Evolutionary conservation across 1,139 yeast genomes (phyloP), one percentile per base, ranked within the genome.

Genomic region (Scheffersomyces insectosa): DNA sequence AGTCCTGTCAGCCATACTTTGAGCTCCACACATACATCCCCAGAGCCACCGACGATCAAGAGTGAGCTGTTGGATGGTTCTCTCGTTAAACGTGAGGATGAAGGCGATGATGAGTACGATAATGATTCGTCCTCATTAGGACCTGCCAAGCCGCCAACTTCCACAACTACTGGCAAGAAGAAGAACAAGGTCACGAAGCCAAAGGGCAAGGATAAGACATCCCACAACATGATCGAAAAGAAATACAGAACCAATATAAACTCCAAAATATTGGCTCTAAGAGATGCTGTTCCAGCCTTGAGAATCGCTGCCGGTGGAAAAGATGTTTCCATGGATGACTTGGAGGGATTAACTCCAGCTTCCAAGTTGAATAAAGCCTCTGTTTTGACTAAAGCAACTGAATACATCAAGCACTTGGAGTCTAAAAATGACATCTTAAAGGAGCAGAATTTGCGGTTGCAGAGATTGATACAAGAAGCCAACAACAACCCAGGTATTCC

Each of bases 331-430:
- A 51, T 72, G 33, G 70, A 73, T 8, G 85, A 84, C 49, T 69
- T 90, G 49, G 97, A 89, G 55, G 97, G 97, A 2, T 74, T 90
- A 45, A 77, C 84, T n/a, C 97, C 97, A 0, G 96, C 97, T 3
- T 72, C 81, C 42, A 89, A 88, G 59, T 74, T 90, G 52, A 90
- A 89, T 66, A 91, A 91, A 63, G 97, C 97, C 6, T 85, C 89
- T 40, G 90, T 91, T 27, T 74, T 91, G 50, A 79, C 89, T 40
- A 88, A 90, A 60, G 96, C 97, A 4, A 87, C 95, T 2, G 97
- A 90, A 63, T 91, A 90, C 59, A 90, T 91, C 55, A 77, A 79
- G 54, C 96, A 90, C 64, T 73, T 91, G 59, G 95, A 90, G 59
- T 65, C 67, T 42, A 85, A 86, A 55, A 88, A 88, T 60, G 77